These are phyloP conservation scores for Amorphotheca resinae DNA, from an alignment of 495 filamentous ascomycete species.

Conservation along the genomic window DNA sequence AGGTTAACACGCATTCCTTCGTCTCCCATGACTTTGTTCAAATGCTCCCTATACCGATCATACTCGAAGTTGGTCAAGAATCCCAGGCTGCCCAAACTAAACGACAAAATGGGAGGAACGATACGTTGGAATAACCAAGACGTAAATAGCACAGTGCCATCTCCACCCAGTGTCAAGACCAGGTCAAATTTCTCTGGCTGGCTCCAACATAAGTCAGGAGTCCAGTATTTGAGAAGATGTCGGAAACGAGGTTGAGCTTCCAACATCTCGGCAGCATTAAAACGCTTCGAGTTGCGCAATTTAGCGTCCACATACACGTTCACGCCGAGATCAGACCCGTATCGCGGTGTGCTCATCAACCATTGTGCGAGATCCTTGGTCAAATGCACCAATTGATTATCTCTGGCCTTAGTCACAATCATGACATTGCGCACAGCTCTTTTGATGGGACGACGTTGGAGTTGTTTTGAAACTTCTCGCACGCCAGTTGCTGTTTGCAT, in stretches of 20 bases:
- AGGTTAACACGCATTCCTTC: constrained; percentile 89
- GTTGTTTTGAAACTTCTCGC: constrained; percentile 84
- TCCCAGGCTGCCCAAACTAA: constrained; percentile 80
- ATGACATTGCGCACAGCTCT: constrained; percentile 81
- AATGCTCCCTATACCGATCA: constrained; percentile 61
- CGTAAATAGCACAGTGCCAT: constrained; percentile 90
- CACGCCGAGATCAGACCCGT: constrained; percentile 66
- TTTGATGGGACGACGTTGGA: constrained; percentile 79
- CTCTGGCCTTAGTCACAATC: constrained; percentile 93
- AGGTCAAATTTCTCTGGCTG: constrained; percentile 87
- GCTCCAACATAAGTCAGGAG: constrained; percentile 83
- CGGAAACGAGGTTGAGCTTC: constrained; percentile 58
- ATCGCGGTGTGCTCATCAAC: constrained; percentile 73
- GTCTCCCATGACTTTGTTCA: constrained; percentile 79
- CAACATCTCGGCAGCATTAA: constrained; percentile 61
- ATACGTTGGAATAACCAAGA: constrained; percentile 95
- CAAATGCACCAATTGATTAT: constrained; percentile 74
- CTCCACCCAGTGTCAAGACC: constrained; percentile 83
- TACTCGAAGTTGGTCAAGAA: constrained; percentile 95
- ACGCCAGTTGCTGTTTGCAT: constrained; percentile 92
- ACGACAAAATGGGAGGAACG: constrained; percentile 85
- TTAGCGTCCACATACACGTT: constrained; percentile 94
- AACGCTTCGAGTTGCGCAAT: constrained; percentile 72
- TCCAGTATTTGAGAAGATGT: constrained; percentile 83
- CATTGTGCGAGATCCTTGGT: constrained; percentile 79